Evolutionary conservation across 2,329 filamentous ascomycete species (phyloP), one percentile per base, ranked within the genome.

Genomic region (Sphaerulina musiva): DNA sequence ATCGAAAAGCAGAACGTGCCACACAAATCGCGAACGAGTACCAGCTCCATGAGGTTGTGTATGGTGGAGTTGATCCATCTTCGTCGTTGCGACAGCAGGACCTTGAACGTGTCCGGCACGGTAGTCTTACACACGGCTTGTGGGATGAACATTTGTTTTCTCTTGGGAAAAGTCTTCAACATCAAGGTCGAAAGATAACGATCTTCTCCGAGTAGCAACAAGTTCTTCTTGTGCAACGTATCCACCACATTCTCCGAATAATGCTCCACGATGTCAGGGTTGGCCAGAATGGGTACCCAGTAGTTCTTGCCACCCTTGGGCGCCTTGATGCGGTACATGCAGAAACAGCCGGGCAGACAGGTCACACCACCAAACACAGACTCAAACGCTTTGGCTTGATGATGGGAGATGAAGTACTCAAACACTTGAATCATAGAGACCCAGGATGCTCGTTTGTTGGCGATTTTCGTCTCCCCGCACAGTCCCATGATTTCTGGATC

Each of bases 1-100:
- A 98, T 98, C 72, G 89, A 95, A 78, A 98, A 98, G 78, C 95
- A 98, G 77, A 98, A 98, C 2, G 93, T 98, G 62, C 93, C 93
- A 69, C 93, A 98, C 12, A 98, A 81, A 76, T 98, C 93, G 60
- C 91, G 84, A 43, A 98, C 95, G 34, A 98, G 81, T 49, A 97
- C 84, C 56, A 98, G 82, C 73, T 98, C 93, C 88, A 98, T 96
- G 43, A 98, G 78, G 69, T 98, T 98, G 78, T 98, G 93, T 47
- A 98, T 87, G 4, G 93, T 98, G 71, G 89, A 95, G 81, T 98
- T 98, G 75, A 98, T 98, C 93, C 93, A 98, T 72, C 93, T 84
- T 71, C 93, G 87, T 66, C 93, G 85, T 73, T 98, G 93, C 29
- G 92, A 97, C 32, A 98, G 79, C 36, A 98, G 77, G 48, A 98